Percentiles rank a stretch among this genome's conserved stretches.
phyloP scores from a whole-genome alignment of 2,329 filamentous ascomycete species.

The Fusarium abutilonis region DNA sequence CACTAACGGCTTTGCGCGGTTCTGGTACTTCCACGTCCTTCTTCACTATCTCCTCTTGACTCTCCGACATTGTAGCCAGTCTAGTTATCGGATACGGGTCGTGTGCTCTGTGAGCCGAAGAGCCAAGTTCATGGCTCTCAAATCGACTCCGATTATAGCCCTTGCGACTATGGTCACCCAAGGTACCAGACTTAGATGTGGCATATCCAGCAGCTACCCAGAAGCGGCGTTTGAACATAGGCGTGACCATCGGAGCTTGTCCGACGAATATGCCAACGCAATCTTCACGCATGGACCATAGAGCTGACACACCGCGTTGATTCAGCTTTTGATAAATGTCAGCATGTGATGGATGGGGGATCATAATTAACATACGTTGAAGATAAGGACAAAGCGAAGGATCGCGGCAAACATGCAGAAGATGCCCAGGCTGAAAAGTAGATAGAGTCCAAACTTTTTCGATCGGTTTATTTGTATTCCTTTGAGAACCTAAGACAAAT shows the following conservation, averaged over 20 bases:
- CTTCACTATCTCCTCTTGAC: conserved; percentile 19
- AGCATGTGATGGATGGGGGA: background rate
- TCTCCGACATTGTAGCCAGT: conserved; percentile 18
- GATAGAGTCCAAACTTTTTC: conserved; percentile 46
- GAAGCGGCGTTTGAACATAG: conserved; percentile 43
- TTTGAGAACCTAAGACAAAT: conserved; percentile 37
- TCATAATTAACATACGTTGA: conserved; percentile 38
- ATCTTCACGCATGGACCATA: conserved; percentile 54
- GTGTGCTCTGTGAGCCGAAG: background rate
- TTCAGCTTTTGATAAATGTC: conserved; percentile 17
- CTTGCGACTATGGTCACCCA: background rate
- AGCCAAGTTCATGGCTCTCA: conserved; percentile 17
- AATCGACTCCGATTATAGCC: background rate
- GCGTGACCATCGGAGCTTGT: conserved; percentile 50
- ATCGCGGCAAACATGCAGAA: conserved; percentile 49
- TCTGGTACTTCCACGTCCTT: background rate
- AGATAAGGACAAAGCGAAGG: conserved; percentile 45
- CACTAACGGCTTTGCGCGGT: background rate
- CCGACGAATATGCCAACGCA: conserved; percentile 52
- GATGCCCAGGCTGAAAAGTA: conserved; percentile 49
- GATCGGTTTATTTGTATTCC: conserved; percentile 44
- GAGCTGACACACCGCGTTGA: conserved; percentile 41
- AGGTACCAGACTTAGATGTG: background rate
- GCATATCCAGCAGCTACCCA: conserved; percentile 28
- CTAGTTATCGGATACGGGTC: conserved; percentile 5